These are phyloP conservation scores for Cantharellus cinnabarinus DNA, from an alignment of 768 basidiomycete genomes.

Conservation along the genomic window DNA sequence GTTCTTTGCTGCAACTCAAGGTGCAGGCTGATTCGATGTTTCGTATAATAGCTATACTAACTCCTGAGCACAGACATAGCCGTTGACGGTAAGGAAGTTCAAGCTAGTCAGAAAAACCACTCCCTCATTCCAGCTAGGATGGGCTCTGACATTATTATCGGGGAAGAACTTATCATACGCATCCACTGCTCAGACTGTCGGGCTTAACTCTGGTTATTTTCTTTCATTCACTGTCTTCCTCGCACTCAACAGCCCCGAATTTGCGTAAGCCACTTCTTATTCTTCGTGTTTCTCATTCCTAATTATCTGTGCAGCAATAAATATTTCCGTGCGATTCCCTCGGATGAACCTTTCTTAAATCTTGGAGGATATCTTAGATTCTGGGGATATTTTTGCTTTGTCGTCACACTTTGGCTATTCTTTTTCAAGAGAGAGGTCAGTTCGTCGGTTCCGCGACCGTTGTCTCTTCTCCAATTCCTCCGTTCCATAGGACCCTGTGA, in stretches of 20 bases:
- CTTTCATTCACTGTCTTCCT: slow-evolving; percentile 94
- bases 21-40: slow-evolving; percentile 18
- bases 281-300: neutral
- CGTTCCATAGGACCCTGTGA: slow-evolving; percentile 43
- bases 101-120: neutral
- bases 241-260: slow-evolving; percentile 86
- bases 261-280: slow-evolving; percentile 33
- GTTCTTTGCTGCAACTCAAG: slow-evolving; percentile 92
- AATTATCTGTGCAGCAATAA: slow-evolving; percentile 17
- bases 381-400: slow-evolving; percentile 62
- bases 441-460: neutral
- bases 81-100: slow-evolving; percentile 44
- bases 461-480: neutral
- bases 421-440: slow-evolving; percentile 78
- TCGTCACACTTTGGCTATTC: slow-evolving; percentile 73
- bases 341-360: slow-evolving; percentile 23
- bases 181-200: slow-evolving; percentile 95
- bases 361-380: slow-evolving; percentile 69
- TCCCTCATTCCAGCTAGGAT: slow-evolving; percentile 10
- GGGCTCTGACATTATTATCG: slow-evolving; percentile 43
- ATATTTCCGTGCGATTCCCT: slow-evolving; percentile 22
- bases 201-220: slow-evolving; percentile 88
- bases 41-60: slow-evolving; percentile 16
- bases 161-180: slow-evolving; percentile 90
- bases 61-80: slow-evolving; percentile 68